These are phyloP conservation scores for Posidonia australis DNA, from an alignment of 106 monocot species.

Conservation along the genomic window DNA sequence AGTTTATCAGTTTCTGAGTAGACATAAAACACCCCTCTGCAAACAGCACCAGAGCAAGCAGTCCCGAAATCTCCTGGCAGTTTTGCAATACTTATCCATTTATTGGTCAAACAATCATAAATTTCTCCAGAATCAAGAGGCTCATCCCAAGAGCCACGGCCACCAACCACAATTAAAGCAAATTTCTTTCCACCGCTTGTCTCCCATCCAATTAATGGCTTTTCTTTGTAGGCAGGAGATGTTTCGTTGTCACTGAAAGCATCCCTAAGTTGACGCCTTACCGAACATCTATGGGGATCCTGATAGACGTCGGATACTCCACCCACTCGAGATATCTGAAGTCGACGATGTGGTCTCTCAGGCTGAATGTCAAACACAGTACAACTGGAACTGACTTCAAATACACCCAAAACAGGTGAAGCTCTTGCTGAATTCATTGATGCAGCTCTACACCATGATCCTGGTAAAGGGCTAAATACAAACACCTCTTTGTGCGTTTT, in stretches of 20 bases:
- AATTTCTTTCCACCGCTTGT: constrained; percentile 10
- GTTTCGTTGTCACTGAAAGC: constrained; percentile 19
- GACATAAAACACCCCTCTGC: constrained; percentile 46
- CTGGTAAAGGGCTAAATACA: constrained; percentile 54
- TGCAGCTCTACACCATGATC: constrained; percentile 44
- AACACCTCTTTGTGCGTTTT: constrained; percentile 46
- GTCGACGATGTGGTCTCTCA: not conserved
- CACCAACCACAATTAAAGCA: constrained; percentile 69
- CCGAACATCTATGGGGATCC: constrained; percentile 55
- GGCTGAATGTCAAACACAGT: constrained; percentile 15
- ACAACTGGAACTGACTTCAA: constrained; percentile 33
- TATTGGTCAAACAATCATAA: constrained; percentile 49
- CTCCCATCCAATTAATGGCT: not conserved
- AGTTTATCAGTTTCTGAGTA: constrained; percentile 48
- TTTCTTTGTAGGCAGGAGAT: constrained; percentile 10
- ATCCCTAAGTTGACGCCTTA: constrained; percentile 41
- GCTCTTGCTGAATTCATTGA: constrained; percentile 60
- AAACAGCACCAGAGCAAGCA: constrained; percentile 62
- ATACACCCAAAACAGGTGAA: constrained; percentile 52
- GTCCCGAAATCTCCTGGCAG: constrained; percentile 59
- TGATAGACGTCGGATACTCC: constrained; percentile 56
- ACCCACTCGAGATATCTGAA: constrained; percentile 14
- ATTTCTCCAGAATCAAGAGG: constrained; percentile 68
- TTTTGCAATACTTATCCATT: constrained; percentile 48
- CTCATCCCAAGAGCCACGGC: constrained; percentile 55